These are phyloP conservation scores for Penicillium brevicompactum DNA, from an alignment of 2,329 filamentous ascomycete genomes.

Conservation along the genomic window DNA sequence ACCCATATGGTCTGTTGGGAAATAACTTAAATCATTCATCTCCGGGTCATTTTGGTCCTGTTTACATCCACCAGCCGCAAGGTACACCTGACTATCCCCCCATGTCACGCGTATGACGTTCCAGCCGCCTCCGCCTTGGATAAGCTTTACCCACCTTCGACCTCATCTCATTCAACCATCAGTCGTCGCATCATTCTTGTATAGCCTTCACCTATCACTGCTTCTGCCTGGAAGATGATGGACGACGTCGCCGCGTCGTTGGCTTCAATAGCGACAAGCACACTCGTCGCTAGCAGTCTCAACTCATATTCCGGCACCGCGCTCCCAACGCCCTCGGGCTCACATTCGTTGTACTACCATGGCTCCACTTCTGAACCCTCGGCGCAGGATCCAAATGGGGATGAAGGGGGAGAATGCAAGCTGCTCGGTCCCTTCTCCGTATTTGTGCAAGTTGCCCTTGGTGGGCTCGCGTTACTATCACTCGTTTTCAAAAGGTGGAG, in stretches of 20 bases:
- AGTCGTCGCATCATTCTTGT: not conserved
- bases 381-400: constrained; percentile 39
- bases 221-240: constrained; percentile 3
- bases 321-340: constrained; percentile 19
- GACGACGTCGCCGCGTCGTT: constrained; percentile 13
- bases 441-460: constrained; percentile 83
- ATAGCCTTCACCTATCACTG: not conserved
- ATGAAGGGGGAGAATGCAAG: constrained; percentile 74
- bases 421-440: constrained; percentile 90
- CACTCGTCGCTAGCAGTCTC: constrained; percentile 11
- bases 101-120: constrained; percentile 11
- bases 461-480: constrained; percentile 77
- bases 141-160: constrained; percentile 1
- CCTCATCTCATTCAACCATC: not conserved
- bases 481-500: constrained; percentile 93
- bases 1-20: not conserved
- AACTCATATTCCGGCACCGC: constrained; percentile 7
- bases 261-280: constrained; percentile 15
- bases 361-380: constrained; percentile 19
- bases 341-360: constrained; percentile 23
- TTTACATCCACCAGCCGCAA: not conserved
- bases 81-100: not conserved
- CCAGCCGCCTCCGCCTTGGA: constrained; percentile 6
- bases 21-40: not conserved
- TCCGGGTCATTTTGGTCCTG: not conserved